phyloP scores from a whole-genome alignment of 441 rosid genomes.

The Flueggea neowawraea region DNA sequence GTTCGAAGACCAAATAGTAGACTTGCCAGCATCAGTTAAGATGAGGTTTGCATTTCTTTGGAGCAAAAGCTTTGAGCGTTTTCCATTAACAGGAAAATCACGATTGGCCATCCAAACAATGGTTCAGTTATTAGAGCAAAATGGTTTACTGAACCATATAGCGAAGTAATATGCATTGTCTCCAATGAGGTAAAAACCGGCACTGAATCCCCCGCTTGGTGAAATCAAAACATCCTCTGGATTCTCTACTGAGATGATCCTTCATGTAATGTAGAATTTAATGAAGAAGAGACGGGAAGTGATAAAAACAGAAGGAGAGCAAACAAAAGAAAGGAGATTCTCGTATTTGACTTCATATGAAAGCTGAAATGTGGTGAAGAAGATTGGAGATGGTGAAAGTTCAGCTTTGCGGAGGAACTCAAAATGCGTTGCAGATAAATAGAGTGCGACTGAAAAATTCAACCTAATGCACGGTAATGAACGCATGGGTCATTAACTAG shows the following conservation, averaged over 20 bases:
- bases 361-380: no score
- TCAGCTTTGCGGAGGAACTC: no score
- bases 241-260: slow-evolving; percentile 11
- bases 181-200: slow-evolving; percentile 1
- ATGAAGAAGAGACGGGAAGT: no score
- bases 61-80: slow-evolving; percentile 13
- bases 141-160: no score
- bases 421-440: no score
- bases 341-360: no score
- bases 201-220: slow-evolving; percentile 6
- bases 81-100: slow-evolving; percentile 20
- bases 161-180: not conserved
- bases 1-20: slow-evolving; percentile 13
- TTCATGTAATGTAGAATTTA: not conserved
- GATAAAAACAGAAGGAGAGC: no score
- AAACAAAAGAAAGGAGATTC: no score
- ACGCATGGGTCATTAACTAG: no score
- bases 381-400: no score
- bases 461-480: no score
- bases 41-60: slow-evolving; percentile 8
- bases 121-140: not conserved
- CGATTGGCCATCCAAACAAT: slow-evolving; percentile 26
- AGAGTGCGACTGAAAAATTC: no score
- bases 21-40: slow-evolving; percentile 16
- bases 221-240: slow-evolving; percentile 11